Evolutionary conservation across 805 yeast genomes (phyloP).

Genomic region (Hanseniaspora mollemarum): DNA sequence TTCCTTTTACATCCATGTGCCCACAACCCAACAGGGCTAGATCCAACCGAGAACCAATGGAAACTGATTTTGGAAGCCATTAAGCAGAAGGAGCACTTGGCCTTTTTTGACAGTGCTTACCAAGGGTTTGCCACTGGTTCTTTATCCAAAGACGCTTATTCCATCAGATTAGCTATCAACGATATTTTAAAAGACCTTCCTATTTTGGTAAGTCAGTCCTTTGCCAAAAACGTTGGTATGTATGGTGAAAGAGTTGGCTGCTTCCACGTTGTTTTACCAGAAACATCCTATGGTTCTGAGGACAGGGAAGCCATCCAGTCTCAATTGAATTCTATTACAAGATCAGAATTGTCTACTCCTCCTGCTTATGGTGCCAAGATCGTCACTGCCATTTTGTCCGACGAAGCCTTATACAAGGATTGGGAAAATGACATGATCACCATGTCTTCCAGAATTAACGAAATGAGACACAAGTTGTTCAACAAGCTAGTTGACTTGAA

Average conservation of each 20-base stretch:
- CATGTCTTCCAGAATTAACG: slow-evolving; percentile 73
- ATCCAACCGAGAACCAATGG: slow-evolving; percentile 83
- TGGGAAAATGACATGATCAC: slow-evolving; percentile 78
- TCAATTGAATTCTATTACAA: slow-evolving; percentile 62
- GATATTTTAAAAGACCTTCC: slow-evolving; percentile 41
- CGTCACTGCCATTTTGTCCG: slow-evolving; percentile 61
- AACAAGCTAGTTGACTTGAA: slow-evolving; percentile 45
- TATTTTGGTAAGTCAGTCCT: slow-evolving; percentile 77
- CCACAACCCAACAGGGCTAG: slow-evolving; percentile 95
- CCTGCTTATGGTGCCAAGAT: slow-evolving; percentile 94
- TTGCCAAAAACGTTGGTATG: slow-evolving; percentile 93
- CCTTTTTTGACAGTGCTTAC: slow-evolving; percentile 86
- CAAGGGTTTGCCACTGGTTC: slow-evolving; percentile 95
- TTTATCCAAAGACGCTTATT: slow-evolving; percentile 70
- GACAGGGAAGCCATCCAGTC: slow-evolving; percentile 47
- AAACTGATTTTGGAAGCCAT: slow-evolving; percentile 50
- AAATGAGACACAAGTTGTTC: slow-evolving; percentile 65
- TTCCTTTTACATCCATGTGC: slow-evolving; percentile 90
- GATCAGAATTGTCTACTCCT: slow-evolving; percentile 85
- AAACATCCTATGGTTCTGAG: slow-evolving; percentile 20
- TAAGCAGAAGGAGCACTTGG: slow-evolving; percentile 53
- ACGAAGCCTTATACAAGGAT: slow-evolving; percentile 54
- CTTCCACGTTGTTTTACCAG: slow-evolving; percentile 58
- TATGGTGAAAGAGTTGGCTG: slow-evolving; percentile 97
- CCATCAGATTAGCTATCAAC: slow-evolving; percentile 50